These are phyloP conservation scores for Prorocentrum cordatum DNA, from an alignment of 169 alveolate genomes.

Conservation along the genomic window DNA sequence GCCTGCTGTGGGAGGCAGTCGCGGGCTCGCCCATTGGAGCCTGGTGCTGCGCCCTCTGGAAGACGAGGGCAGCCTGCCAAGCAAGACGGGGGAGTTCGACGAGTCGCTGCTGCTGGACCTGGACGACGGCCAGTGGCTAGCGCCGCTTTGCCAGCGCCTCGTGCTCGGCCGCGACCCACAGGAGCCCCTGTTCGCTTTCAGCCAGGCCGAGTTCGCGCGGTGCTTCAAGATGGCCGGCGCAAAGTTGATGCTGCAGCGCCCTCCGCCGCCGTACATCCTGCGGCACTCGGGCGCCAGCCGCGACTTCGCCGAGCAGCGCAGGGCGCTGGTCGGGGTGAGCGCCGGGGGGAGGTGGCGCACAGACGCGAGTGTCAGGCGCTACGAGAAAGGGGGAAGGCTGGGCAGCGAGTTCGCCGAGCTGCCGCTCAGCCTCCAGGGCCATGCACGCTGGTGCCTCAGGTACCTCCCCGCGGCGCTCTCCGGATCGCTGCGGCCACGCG, in stretches of 20 bases:
- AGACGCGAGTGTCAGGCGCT: neutral
- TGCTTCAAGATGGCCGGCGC: neutral
- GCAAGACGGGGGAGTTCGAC: neutral
- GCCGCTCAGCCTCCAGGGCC: neutral
- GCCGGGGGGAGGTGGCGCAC: neutral
- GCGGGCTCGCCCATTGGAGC: neutral
- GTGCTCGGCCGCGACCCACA: neutral
- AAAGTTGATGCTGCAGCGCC: neutral
- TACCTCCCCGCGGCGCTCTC: too few relatives aligned
- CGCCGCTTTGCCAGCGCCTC: neutral
- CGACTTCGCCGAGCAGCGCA: neutral
- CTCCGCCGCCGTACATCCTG: neutral
- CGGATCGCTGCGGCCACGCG: too few relatives aligned
- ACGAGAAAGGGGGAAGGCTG: conserved; percentile 5
- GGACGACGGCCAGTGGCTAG: neutral
- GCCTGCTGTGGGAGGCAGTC: neutral
- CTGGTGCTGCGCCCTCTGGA: neutral
- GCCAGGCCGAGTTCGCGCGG: neutral
- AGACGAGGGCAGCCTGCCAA: neutral
- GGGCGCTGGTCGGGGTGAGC: neutral
- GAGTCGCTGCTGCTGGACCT: neutral
- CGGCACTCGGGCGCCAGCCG: conserved; percentile 2
- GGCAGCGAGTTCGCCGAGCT: neutral
- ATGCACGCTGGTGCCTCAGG: too few relatives aligned
- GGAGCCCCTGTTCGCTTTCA: neutral